phyloP scores from a whole-genome alignment of 2,329 filamentous ascomycete species.

The Diaporthe australafricana region DNA sequence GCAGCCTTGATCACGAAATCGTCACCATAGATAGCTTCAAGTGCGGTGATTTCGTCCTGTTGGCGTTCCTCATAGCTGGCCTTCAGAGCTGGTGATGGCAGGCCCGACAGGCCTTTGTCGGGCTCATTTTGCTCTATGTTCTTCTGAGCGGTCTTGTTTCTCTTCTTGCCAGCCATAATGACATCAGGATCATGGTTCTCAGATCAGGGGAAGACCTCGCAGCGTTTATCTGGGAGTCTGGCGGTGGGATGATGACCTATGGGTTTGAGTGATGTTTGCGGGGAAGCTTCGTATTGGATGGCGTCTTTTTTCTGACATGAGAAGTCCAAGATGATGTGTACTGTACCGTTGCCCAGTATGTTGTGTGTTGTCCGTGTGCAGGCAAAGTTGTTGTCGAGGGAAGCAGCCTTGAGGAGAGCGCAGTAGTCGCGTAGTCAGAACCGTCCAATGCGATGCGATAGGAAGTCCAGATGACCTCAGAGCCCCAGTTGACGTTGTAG shows the following conservation, averaged over 20 bases:
- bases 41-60: constrained; percentile 85
- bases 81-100: constrained; percentile 58
- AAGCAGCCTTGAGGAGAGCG: background rate
- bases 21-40: constrained; percentile 89
- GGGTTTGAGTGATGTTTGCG: background rate
- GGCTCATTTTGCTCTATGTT: constrained; percentile 53
- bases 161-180: constrained; percentile 65
- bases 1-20: constrained; percentile 82
- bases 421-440: background rate
- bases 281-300: background rate
- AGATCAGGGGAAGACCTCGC: background rate
- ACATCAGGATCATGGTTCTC: constrained; percentile 41
- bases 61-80: constrained; percentile 86
- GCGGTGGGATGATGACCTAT: background rate
- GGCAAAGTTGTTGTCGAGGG: background rate
- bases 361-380: background rate
- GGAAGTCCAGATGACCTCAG: constrained; percentile 24
- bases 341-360: background rate
- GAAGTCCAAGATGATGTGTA: background rate
- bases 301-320: background rate
- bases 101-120: constrained; percentile 64
- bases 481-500: constrained; percentile 21
- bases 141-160: constrained; percentile 60
- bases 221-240: background rate
- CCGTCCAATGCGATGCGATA: background rate